Evolutionary conservation across 2,329 filamentous ascomycete genomes (phyloP), one percentile per base, ranked within the genome.

Genomic region (Cordyceps tenuipes): DNA sequence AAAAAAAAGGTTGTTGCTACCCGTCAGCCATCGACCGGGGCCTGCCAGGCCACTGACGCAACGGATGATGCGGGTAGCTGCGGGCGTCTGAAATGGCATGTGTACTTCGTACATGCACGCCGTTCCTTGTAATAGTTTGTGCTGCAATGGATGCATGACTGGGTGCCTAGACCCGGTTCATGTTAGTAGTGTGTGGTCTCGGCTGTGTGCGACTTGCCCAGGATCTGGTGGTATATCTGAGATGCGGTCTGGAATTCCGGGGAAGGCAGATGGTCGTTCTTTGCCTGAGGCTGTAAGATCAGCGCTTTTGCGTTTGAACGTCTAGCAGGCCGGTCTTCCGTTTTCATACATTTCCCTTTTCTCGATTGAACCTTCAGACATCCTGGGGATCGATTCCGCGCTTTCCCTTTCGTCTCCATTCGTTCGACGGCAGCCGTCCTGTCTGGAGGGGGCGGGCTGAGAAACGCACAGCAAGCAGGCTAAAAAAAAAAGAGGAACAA

Each of bases 211-310:
- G 34, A 41, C 43, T 57, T 19, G 48, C 39, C 48, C 26, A 59
- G 56, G 56, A 59, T 59, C 56, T 59, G 47, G 47, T 59, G 47
- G 47, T 57, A 39, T 43, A 59, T 59, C 56, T 59, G 36, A 59
- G 56, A 59, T 59, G 26, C 39, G 56, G 56, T n/a, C 29, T 17
- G 47, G 50, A 51, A 51, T 26, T 47, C 36, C 34, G 36, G 34
- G 47, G 36, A 21, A 21, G n/a, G n/a, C n/a, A 19, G 43, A 46
- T 46, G n/a, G 7, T 21, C 3, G 43, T 21, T 2, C 6, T 10
- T 2, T 21, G 43, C 9, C 21, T 9, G 19, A 21, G n/a, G 43
- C 43, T n/a, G 47, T 50, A 43, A n/a, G 13, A 5, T n/a, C 39
- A 17, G 13, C 39, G 3, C 15, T 7, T 43, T 43, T n/a, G 15